Evolutionary conservation across 345 rosid genomes (phyloP), one percentile per base, ranked within the genome.

Genomic region (Bruguiera gymnorhiza): DNA sequence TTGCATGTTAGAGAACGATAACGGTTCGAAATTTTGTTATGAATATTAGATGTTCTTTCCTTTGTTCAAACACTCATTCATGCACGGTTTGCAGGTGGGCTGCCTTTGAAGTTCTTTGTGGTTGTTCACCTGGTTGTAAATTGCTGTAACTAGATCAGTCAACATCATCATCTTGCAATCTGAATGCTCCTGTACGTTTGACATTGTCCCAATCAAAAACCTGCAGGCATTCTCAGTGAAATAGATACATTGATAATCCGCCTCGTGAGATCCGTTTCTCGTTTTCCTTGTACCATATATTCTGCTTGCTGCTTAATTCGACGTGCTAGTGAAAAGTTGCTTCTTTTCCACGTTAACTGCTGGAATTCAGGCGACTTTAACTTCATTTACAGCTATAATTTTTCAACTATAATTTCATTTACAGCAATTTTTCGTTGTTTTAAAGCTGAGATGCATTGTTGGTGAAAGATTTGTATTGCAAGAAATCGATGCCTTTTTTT

Each of bases 91-190:
- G 81, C 83, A 83, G 84, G 84, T 21, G 68, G 68, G 62, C 73
- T 62, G 71, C 74, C 67, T 24, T 64, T 58, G 24, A 52, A 73
- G 75, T 57, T 55, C 54, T 39, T 23, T 63, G 73, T 24, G 66
- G 77, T 72, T 29, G 21, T 68, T 69, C 62, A 43, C 56, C 64
- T 31, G 71, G 74, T 63, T 80, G 84, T 83, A 83, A 82, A 83
- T 75, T 54, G 62, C 69, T 27, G 48, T 69, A 70, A 54, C 73
- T 15, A 52, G 46, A 69, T 71, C 75, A 73, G 70, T 59, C 46
- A 11, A 75, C 51, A 70, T 65, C 46, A 6, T 80, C 51, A 70
- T 67, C 61, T 27, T 32, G 23, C 63, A 69, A 60, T 60, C 62
- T 50, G 39, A 70, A 70, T 55, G 64, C 68, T 75, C 65, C 26